phyloP scores from a whole-genome alignment of 257 asterid genomes.

The Asclepias syriaca region DNA sequence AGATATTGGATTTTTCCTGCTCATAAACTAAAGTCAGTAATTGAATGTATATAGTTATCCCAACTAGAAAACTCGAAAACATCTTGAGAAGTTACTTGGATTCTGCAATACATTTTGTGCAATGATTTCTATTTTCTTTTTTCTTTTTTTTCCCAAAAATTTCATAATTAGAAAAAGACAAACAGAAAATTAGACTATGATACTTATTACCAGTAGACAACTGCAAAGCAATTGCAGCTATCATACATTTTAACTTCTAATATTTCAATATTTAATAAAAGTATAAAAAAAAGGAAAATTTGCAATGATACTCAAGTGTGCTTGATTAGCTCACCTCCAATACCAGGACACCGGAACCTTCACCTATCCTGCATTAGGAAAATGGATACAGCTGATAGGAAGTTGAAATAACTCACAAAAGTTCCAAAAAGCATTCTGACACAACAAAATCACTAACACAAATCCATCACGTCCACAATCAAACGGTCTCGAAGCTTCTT shows the following conservation, averaged over 20 bases:
- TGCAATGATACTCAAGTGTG: not conserved
- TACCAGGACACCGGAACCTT: slow-evolving; percentile 86
- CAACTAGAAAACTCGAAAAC: not conserved
- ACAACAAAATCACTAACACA: slow-evolving; percentile 53
- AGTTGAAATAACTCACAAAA: slow-evolving; percentile 13
- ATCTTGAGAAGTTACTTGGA: not conserved
- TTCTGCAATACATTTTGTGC: not conserved
- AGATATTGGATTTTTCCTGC: not conserved
- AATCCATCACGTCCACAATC: slow-evolving; percentile 95
- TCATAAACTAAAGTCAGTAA: not conserved
- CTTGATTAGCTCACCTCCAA: slow-evolving; percentile 64
- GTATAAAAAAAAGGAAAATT: not conserved
- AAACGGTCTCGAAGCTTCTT: slow-evolving; percentile 89
- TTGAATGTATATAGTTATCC: not conserved
- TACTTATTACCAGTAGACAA: not conserved
- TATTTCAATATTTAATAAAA: not conserved
- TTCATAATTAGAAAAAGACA: slow-evolving; percentile 2
- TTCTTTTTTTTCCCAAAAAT: not conserved
- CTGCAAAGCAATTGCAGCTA: not conserved
- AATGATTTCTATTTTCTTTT: not conserved
- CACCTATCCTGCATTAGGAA: slow-evolving; percentile 73
- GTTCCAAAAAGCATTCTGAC: slow-evolving; percentile 4
- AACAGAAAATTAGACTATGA: not conserved
- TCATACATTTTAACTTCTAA: not conserved
- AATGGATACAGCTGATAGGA: slow-evolving; percentile 15